Percentiles rank a stretch among this genome's conserved stretches.
Evolutionary conservation across 2,329 filamentous ascomycete species (phyloP).

Genomic region (Calonectria pteridis): DNA sequence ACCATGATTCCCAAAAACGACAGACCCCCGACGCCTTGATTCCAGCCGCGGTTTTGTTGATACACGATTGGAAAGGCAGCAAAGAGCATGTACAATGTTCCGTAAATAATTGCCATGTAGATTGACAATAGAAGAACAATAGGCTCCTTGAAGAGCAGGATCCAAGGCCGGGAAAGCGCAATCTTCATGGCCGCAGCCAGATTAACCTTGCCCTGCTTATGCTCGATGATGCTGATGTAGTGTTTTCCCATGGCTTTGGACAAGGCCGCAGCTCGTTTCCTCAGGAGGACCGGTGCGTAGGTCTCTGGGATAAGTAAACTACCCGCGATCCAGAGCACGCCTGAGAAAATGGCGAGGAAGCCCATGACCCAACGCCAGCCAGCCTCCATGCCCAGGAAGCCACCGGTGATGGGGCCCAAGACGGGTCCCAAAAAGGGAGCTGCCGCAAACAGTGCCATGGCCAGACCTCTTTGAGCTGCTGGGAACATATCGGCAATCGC

Average conservation of each 20-base stretch:
- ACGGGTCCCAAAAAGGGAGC: background rate
- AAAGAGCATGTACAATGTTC: constrained; percentile 7
- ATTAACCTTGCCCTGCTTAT: background rate
- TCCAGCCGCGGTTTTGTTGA: background rate
- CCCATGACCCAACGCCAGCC: constrained; percentile 7
- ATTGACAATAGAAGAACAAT: constrained; percentile 1
- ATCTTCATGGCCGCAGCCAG: background rate
- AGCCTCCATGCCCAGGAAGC: background rate
- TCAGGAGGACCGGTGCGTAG: background rate
- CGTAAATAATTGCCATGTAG: constrained; percentile 10
- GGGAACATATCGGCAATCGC: constrained; percentile 7
- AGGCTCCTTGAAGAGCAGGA: constrained; percentile 4
- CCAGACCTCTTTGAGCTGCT: background rate
- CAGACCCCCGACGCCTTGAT: background rate
- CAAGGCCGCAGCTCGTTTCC: background rate
- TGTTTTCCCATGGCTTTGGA: background rate
- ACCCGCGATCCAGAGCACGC: background rate
- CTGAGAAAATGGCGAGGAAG: constrained; percentile 3
- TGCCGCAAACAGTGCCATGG: constrained; percentile 1
- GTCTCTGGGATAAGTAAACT: background rate
- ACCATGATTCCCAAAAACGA: constrained; percentile 5
- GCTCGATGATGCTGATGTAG: background rate
- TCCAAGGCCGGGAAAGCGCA: background rate
- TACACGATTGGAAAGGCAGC: constrained; percentile 1
- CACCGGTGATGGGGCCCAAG: background rate